These are phyloP conservation scores for Mucor irregularis DNA, from an alignment of 371 early-diverging fungal species.

Conservation along the genomic window DNA sequence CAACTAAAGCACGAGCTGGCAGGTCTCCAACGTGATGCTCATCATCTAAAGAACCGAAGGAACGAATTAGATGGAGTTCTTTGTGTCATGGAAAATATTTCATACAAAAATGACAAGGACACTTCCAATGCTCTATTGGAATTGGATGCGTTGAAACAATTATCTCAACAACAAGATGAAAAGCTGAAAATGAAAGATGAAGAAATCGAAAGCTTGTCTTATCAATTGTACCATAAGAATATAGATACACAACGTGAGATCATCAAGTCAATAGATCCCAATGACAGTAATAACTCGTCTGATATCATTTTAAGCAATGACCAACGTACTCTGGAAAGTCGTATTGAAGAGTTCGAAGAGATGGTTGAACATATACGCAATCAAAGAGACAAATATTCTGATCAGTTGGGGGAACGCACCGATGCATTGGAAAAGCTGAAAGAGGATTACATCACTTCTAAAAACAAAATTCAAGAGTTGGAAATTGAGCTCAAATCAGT, in stretches of 20 bases:
- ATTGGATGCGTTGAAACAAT: not conserved
- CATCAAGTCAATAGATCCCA: no score
- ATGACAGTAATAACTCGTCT: not conserved
- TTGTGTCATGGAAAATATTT: not conserved
- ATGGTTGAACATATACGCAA: not conserved
- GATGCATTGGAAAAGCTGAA: conserved; percentile 2
- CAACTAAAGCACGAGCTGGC: not conserved
- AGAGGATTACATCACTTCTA: not conserved
- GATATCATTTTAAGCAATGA: not conserved
- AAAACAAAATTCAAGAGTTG: not conserved
- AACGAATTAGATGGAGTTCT: not conserved
- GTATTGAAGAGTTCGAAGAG: conserved; percentile 12
- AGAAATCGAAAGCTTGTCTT: not conserved
- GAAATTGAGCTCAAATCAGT: not conserved
- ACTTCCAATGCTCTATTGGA: not conserved
- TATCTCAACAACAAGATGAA: not conserved
- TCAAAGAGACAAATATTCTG: not conserved
- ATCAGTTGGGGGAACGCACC: conserved; percentile 2
- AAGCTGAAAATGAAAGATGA: not conserved
- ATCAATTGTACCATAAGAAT: not conserved
- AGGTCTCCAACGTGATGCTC: not conserved
- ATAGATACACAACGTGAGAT: no score
- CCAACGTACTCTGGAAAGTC: conserved; percentile 6
- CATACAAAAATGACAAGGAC: not conserved
- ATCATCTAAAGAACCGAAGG: not conserved